phyloP scores from a whole-genome alignment of 805 yeast species.

The Candida succiphila region DNA sequence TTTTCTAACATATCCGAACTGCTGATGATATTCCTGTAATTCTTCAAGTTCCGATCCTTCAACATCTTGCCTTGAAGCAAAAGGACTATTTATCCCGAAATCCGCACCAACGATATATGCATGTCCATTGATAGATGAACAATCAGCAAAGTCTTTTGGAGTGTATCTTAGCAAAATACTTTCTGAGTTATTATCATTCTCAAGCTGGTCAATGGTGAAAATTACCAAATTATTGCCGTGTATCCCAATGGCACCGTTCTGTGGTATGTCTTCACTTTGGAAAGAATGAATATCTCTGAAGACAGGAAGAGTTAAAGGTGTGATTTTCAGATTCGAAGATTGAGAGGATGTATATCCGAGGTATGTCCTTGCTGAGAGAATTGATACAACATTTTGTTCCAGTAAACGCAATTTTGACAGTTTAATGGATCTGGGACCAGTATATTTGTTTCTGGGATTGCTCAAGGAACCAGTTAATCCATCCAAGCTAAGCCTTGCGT shows the following conservation, averaged over 20 bases:
- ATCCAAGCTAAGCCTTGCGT: conserved; percentile 54
- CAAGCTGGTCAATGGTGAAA: conserved; percentile 37
- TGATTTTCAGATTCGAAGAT: conserved; percentile 26
- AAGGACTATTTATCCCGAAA: conserved; percentile 24
- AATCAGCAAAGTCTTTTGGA: conserved; percentile 34
- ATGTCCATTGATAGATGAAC: conserved; percentile 13
- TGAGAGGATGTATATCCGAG: conserved; percentile 29
- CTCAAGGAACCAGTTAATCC: conserved; percentile 47
- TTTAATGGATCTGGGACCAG: conserved; percentile 60
- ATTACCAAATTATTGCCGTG: conserved; percentile 42
- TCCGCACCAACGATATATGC: conserved; percentile 40
- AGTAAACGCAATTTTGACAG: conserved; percentile 28
- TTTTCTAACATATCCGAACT: conserved; percentile 30
- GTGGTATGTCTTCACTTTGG: conserved; percentile 48
- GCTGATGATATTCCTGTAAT: conserved; percentile 27
- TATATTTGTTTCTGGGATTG: conserved; percentile 57
- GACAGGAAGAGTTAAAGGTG: conserved; percentile 35
- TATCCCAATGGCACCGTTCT: conserved; percentile 56
- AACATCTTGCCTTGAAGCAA: conserved; percentile 5
- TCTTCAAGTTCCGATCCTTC: conserved; percentile 12
- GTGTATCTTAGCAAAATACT: conserved; percentile 36
- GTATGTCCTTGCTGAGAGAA: conserved; percentile 48
- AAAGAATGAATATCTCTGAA: conserved; percentile 42
- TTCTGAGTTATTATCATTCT: conserved; percentile 23
- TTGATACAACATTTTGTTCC: conserved; percentile 29